Evolutionary conservation across 257 asterid species (phyloP).

Genomic region (Voacanga thouarsii): DNA sequence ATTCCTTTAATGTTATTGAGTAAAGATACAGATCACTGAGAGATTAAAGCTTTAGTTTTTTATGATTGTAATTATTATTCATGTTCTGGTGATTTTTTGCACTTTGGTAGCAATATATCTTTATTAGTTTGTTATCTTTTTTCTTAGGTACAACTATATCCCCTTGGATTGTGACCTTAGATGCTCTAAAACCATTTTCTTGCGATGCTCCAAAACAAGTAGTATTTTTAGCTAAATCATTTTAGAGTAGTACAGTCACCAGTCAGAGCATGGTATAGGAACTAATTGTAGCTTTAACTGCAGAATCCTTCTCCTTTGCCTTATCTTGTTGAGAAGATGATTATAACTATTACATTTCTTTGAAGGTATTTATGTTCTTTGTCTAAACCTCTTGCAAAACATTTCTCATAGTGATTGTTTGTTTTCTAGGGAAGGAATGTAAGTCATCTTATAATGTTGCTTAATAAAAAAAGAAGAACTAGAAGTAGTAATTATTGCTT

Average conservation of each 20-base stretch:
- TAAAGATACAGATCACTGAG: not conserved
- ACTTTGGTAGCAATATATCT: not conserved
- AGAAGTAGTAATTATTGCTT: not conserved
- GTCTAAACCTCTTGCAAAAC: conserved; percentile 3
- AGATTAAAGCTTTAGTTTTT: not conserved
- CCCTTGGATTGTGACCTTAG: conserved; percentile 97
- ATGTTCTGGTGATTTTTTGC: not conserved
- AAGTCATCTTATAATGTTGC: not conserved
- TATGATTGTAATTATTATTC: too few species aligned
- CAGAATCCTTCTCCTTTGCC: conserved; percentile 88
- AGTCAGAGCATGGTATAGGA: not conserved
- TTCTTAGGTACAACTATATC: conserved; percentile 81
- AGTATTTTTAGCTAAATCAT: conserved; percentile 14
- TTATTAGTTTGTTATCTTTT: conserved; percentile 13
- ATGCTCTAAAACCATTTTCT: conserved; percentile 84
- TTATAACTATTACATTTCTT: conserved; percentile 80
- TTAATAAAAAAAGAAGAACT: not conserved
- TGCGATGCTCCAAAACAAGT: conserved; percentile 79
- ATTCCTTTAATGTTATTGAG: conserved; percentile 1
- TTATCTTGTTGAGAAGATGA: conserved; percentile 74
- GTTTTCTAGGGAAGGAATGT: not conserved
- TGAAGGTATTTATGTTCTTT: conserved; percentile 58
- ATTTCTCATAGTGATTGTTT: not conserved
- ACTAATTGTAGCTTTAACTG: conserved; percentile 21
- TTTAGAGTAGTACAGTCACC: not conserved